Evolutionary conservation across 345 rosid species (phyloP), one percentile per base, ranked within the genome.

Genomic region (Noccaea bulbosa): DNA sequence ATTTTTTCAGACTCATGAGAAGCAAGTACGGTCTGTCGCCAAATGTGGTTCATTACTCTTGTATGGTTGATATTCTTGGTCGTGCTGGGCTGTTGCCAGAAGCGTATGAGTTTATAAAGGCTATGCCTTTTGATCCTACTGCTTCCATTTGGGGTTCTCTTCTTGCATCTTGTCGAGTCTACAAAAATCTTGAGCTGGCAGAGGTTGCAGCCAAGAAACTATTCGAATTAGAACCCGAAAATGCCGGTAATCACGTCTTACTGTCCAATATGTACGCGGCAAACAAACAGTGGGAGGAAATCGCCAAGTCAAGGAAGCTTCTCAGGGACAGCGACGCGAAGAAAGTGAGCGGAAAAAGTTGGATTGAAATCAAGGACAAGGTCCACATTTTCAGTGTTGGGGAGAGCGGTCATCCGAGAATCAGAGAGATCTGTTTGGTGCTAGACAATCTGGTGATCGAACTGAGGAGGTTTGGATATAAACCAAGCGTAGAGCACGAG

Each of bases 81-180:
- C 79, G 92, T 5, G 88, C 87, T 52, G 97, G 97, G 37, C 64
- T 63, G 54, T 53, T 83, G 20, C 67, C 33, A 27, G 93, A 95
- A 75, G 97, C 98, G 22, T 70, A 61, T 74, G 81, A 85, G 69
- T 43, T 94, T 65, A 83, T 88, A 27, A 72, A 47, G 59, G 76
- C 51, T 63, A 83, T 88, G 83, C 94, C 98, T 37, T 83, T 88
- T 41, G 85, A 67, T 47, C 83, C 88, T 6, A 88, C 87, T 34
- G 81, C 89, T 40, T 75, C 88, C 20, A 90, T 90, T 79, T 92
- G 94, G 98, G 96, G 96, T 8, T 88, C 96, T n/a, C 82, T 88
- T 62, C 77, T 87, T 35, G 87, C 88, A 45, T 88, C 91, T 60
- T 87, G 97, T 76, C 83, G 88, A 52, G 74, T 68, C 56, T 80